Conservation (phyloP, 1,284 basidiomycete species). For the Violaceomyces palustris region DNA sequence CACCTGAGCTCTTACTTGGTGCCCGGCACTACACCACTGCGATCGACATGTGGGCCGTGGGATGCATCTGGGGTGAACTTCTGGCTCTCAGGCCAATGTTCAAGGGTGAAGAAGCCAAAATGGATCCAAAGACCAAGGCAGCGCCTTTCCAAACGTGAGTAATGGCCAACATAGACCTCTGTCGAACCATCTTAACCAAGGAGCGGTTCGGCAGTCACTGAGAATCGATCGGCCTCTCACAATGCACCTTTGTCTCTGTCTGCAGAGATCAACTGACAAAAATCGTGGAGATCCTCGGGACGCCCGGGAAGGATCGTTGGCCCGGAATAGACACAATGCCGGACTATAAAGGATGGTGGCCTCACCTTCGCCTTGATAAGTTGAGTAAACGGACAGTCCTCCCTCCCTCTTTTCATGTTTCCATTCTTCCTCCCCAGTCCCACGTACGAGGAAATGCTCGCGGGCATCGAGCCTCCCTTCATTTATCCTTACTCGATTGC, state of each 20-base stretch:
- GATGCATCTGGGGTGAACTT: slow-evolving; percentile 93
- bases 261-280: slow-evolving; percentile 85
- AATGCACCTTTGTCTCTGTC: too few species aligned
- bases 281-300: slow-evolving; percentile 91
- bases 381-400: too few species aligned
- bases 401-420: too few species aligned
- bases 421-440: too few species aligned
- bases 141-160: slow-evolving; percentile 46
- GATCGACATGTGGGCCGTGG: slow-evolving; percentile 97
- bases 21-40: slow-evolving; percentile 95
- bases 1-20: slow-evolving; percentile 87
- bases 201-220: too few species aligned
- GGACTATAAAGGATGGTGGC: slow-evolving; percentile 66
- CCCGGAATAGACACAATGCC: slow-evolving; percentile 76
- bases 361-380: slow-evolving; percentile 22
- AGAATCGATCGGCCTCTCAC: too few species aligned
- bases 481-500: too few species aligned
- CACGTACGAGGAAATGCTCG: too few species aligned
- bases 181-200: background rate
- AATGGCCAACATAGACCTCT: slow-evolving; percentile 8
- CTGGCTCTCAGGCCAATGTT: slow-evolving; percentile 91
- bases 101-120: slow-evolving; percentile 97
- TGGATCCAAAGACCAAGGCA: slow-evolving; percentile 60
- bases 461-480: too few species aligned
- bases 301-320: slow-evolving; percentile 80